Evolutionary conservation across 768 basidiomycete species (phyloP), one percentile per base, ranked within the genome.

Genomic region (Tricholoma terreum): DNA sequence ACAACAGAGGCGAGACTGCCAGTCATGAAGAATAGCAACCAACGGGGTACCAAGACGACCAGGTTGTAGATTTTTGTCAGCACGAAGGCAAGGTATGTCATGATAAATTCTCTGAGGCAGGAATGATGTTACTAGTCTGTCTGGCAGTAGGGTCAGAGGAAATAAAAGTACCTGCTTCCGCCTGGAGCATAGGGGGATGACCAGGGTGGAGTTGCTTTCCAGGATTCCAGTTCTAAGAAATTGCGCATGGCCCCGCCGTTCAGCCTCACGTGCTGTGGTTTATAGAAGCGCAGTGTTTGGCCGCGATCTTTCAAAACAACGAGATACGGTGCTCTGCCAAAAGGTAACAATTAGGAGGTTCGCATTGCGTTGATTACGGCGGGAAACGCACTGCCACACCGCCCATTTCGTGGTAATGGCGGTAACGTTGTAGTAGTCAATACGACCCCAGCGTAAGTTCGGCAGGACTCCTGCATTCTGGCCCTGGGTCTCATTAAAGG

Each of bases 381-480:
- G 38, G 36, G 15, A 62, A 24, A 80, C 85, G 58, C 68, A 94
- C 94, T 83, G 81, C 90, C 92, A 94, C 49, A 95, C 70, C 34
- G 69, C 76, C 94, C 94, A 96, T 66, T 88, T 89, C 2, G 92
- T 92, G 56, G 92, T 94, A 56, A 94, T 71, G 53, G 78, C 73
- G 3, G 90, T 93, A 60, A 94, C 92, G 59, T 87, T 86, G 61
- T 93, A 73, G 70, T 94, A 96, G 75, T 95, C 92, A 57, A 96
- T 84, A 59, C 94, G 84, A 51, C 84, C 94, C 82, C 88, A 95
- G 56, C 82, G 85, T 56, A 94, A 81, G 65, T 90, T 69, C 3
- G 84, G 84, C 15, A 91, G 71, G 67, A 88, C 90, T 9, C 78
- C 80, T 19, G 78, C 80, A 12, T 81, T 67, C 33, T 81, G n/a